Evolutionary conservation across 2,329 filamentous ascomycete species (phyloP).

Genomic region (Pseudogymnoascus sp.): DNA sequence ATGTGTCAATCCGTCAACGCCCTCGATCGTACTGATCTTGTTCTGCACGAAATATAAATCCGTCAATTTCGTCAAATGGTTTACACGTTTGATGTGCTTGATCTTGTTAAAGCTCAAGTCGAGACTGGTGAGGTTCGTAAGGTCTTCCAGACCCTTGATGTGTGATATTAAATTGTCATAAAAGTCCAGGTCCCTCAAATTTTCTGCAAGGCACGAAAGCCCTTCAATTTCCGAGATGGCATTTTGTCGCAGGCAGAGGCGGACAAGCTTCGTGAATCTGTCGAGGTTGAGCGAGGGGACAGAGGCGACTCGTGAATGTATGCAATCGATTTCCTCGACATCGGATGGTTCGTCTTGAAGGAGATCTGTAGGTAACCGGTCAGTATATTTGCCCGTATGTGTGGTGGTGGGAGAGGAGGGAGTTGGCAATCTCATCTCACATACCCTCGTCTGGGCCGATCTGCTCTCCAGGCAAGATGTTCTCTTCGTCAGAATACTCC

Average conservation of each 20-base stretch:
- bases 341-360: conserved; percentile 52
- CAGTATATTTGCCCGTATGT: not conserved
- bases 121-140: conserved; percentile 66
- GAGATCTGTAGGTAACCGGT: conserved; percentile 38
- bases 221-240: conserved; percentile 73
- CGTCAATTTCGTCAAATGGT: conserved; percentile 65
- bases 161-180: conserved; percentile 95
- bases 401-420: not conserved
- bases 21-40: conserved; percentile 82
- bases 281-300: conserved; percentile 72
- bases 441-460: conserved; percentile 75
- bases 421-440: not conserved
- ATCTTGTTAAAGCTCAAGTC: conserved; percentile 99
- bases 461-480: conserved; percentile 61
- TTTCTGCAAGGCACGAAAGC: conserved; percentile 54
- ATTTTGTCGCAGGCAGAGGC: conserved; percentile 89
- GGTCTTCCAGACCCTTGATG: conserved; percentile 71
- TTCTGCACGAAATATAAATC: conserved; percentile 93
- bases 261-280: conserved; percentile 66
- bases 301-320: conserved; percentile 77
- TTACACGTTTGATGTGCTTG: conserved; percentile 90
- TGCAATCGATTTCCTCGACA: conserved; percentile 73
- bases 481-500: conserved; percentile 71
- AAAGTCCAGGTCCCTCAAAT: conserved; percentile 77
- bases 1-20: conserved; percentile 63